Conservation (phyloP, 2,329 filamentous ascomycete genomes). For the Neoascochyta sp. region DNA sequence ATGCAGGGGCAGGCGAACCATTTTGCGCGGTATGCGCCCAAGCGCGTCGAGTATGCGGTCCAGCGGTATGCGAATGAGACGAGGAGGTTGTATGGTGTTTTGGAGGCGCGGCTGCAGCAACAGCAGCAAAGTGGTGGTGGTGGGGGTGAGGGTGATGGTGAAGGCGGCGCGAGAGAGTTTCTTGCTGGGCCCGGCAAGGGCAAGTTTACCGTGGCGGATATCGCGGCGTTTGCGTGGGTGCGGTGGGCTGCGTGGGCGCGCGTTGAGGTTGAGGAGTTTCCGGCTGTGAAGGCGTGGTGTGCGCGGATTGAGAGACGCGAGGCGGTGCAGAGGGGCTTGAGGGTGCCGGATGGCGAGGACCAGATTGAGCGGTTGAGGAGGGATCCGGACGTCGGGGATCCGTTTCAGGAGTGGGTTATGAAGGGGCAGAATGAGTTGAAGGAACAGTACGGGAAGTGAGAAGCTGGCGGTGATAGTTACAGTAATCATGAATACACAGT, state of each 20-base stretch:
- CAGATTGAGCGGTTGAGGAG: conserved; percentile 20
- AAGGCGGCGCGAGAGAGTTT: conserved; percentile 46
- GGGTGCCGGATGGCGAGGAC: conserved; percentile 21
- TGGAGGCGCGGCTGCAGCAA: conserved; percentile 67
- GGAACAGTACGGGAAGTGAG: conserved; percentile 13
- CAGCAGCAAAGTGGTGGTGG: no score
- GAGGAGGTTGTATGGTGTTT: conserved; percentile 69
- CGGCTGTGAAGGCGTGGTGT: conserved; percentile 53
- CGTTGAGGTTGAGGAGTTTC: conserved; percentile 64
- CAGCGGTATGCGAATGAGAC: conserved; percentile 78
- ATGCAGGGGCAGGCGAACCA: conserved; percentile 78
- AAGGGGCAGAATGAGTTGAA: conserved; percentile 19
- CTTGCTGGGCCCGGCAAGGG: conserved; percentile 59
- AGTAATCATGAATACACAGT: no score
- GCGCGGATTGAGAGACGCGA: conserved; percentile 30
- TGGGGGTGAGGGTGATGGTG: no score
- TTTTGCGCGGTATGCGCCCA: conserved; percentile 74
- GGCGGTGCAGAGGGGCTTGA: conserved; percentile 56
- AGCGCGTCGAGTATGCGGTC: conserved; percentile 74
- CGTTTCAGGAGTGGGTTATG: conserved; percentile 23
- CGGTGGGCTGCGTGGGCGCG: conserved; percentile 56
- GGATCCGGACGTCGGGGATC: conserved; percentile 20
- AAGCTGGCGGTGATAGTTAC: no score
- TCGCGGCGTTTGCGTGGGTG: conserved; percentile 72
- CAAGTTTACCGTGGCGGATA: conserved; percentile 62